phyloP scores from a whole-genome alignment of 1,139 yeast genomes.

The Kodamaea sp. region DNA sequence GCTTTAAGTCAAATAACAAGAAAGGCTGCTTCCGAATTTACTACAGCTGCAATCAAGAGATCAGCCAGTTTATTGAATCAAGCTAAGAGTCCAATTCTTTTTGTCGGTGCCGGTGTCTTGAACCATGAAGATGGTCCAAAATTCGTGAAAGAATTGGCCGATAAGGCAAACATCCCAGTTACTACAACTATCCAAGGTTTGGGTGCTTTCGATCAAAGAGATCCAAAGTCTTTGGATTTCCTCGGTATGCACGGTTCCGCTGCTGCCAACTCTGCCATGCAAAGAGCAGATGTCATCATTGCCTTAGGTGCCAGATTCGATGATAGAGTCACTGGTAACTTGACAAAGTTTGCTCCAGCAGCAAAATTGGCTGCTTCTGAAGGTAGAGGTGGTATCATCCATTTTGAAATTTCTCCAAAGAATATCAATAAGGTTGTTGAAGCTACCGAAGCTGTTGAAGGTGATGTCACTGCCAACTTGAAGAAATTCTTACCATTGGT shows the following conservation, averaged over 20 bases:
- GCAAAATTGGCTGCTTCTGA: constrained; percentile 87
- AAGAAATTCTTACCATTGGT: constrained; percentile 69
- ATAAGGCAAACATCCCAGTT: constrained; percentile 89
- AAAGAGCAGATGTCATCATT: constrained; percentile 85
- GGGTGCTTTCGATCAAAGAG: constrained; percentile 91
- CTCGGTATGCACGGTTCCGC: constrained; percentile 98
- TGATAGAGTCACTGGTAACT: constrained; percentile 92
- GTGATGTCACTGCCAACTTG: constrained; percentile 84
- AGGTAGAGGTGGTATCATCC: constrained; percentile 91
- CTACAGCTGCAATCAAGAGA: constrained; percentile 67
- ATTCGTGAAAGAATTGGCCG: constrained; percentile 77
- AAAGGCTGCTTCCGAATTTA: constrained; percentile 71
- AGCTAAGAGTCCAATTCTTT: constrained; percentile 85
- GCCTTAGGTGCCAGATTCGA: constrained; percentile 97
- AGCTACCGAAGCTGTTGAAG: constrained; percentile 95
- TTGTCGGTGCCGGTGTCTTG: constrained; percentile 89
- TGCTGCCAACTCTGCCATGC: constrained; percentile 92
- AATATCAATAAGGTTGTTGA: constrained; percentile 97
- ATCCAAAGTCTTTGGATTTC: constrained; percentile 89
- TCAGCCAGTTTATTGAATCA: constrained; percentile 75
- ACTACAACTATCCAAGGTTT: constrained; percentile 93
- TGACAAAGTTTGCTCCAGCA: constrained; percentile 86
- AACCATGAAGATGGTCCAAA: constrained; percentile 79
- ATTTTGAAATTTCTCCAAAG: constrained; percentile 93
- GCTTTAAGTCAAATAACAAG: constrained; percentile 70